Conservation (phyloP, 1,284 basidiomycete genomes). For the Microbotryomycetes sp. region DNA sequence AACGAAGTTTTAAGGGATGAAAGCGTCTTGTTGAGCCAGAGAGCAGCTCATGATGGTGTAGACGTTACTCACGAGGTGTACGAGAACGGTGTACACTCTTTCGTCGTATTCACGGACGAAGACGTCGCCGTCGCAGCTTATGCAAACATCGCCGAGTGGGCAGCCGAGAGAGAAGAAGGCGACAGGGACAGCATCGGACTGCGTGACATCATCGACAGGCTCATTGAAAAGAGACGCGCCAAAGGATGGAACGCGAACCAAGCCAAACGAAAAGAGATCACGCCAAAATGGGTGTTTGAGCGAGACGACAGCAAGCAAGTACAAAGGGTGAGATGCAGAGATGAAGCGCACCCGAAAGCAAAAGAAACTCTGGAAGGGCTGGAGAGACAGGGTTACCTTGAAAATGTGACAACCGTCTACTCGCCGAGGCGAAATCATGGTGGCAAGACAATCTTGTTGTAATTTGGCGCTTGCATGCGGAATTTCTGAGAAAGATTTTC, state of each 20-base stretch:
- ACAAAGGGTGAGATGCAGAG: background rate
- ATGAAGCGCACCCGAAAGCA: background rate
- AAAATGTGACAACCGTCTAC: background rate
- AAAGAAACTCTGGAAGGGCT: background rate
- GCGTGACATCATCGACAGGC: background rate
- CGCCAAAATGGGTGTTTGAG: background rate
- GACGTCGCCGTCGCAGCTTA: background rate
- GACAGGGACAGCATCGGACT: background rate
- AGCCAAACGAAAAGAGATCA: background rate
- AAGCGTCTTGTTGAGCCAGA: conserved; percentile 40
- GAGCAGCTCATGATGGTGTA: conserved; percentile 39
- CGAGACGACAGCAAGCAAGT: background rate
- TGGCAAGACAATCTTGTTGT: too few relatives aligned
- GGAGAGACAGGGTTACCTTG: background rate
- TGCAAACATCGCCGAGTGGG: background rate
- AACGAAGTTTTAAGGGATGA: conserved; percentile 43
- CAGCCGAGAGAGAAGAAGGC: background rate
- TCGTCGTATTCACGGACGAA: background rate
- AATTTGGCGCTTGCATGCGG: too few relatives aligned
- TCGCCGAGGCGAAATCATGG: background rate
- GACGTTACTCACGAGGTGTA: conserved; percentile 20
- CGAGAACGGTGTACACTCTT: conserved; percentile 10
- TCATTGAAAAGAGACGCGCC: background rate
- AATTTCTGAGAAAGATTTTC: too few relatives aligned
- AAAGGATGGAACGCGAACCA: background rate